Evolutionary conservation across 2,329 filamentous ascomycete genomes (phyloP).

Genomic region (Penicillium brevicompactum): DNA sequence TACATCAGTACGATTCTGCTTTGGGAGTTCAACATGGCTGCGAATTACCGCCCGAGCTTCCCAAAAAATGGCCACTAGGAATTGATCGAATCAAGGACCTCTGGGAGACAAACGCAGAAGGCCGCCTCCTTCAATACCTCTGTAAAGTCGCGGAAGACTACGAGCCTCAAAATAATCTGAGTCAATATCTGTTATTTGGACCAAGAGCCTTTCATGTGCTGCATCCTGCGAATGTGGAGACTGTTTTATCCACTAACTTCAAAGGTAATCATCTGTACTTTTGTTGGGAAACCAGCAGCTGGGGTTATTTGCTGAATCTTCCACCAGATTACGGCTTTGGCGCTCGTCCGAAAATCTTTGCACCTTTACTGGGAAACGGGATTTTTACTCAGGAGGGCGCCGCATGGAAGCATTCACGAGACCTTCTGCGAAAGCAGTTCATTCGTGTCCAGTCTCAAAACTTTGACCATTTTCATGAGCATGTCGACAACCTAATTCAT

Average conservation of each 20-base stretch:
- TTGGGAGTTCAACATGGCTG: not conserved
- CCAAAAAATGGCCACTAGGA: constrained; percentile 8
- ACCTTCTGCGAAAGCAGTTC: constrained; percentile 41
- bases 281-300: not conserved
- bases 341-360: not conserved
- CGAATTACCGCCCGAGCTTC: constrained; percentile 4
- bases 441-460: constrained; percentile 33
- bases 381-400: constrained; percentile 23
- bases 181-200: constrained; percentile 5
- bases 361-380: constrained; percentile 2
- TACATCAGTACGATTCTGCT: not conserved
- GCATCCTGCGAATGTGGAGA: constrained; percentile 7
- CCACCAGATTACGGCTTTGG: not conserved
- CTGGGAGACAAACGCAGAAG: constrained; percentile 8
- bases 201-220: constrained; percentile 4
- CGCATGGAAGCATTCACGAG: constrained; percentile 32
- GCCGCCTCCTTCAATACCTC: constrained; percentile 6
- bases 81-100: constrained; percentile 10
- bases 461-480: constrained; percentile 34
- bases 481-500: constrained; percentile 35
- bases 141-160: constrained; percentile 6
- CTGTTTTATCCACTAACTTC: constrained; percentile 8
- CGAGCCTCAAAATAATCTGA: constrained; percentile 6
- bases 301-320: not conserved
- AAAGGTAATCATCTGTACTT: constrained; percentile 1